These are phyloP conservation scores for Blastomyces parvus DNA, from an alignment of 2,329 filamentous ascomycete species.

Conservation along the genomic window DNA sequence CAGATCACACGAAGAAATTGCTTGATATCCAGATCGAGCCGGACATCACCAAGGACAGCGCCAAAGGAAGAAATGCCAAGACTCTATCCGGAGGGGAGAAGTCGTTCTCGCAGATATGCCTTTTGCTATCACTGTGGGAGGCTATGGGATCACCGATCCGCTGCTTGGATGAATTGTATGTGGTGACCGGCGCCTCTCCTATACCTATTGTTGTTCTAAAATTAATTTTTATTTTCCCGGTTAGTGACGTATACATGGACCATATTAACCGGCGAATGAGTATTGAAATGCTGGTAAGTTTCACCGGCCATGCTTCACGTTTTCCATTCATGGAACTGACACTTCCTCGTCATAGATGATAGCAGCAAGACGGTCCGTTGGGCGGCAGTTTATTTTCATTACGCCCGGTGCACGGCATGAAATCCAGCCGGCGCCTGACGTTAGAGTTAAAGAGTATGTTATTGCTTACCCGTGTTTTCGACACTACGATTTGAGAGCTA, in stretches of 20 bases:
- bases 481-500: neutral
- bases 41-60: constrained; percentile 58
- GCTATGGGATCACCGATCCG: constrained; percentile 93
- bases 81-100: constrained; percentile 95
- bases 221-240: constrained; percentile 13
- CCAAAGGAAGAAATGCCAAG: constrained; percentile 70
- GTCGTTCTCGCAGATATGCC: constrained; percentile 92
- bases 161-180: constrained; percentile 84
- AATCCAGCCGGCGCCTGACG: constrained; percentile 37
- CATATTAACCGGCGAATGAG: constrained; percentile 87
- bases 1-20: constrained; percentile 65
- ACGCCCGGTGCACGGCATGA: constrained; percentile 73
- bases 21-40: constrained; percentile 68
- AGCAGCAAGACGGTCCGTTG: constrained; percentile 75
- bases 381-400: constrained; percentile 90
- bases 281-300: constrained; percentile 79
- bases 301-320: neutral
- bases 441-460: constrained; percentile 37
- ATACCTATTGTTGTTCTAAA: neutral
- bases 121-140: constrained; percentile 89
- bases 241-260: constrained; percentile 93
- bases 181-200: constrained; percentile 11
- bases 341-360: constrained; percentile 52
- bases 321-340: neutral
- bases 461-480: neutral